Base-by-base conservation (phyloP, 345 rosid genomes). In the Eucalyptus rudis region DNA sequence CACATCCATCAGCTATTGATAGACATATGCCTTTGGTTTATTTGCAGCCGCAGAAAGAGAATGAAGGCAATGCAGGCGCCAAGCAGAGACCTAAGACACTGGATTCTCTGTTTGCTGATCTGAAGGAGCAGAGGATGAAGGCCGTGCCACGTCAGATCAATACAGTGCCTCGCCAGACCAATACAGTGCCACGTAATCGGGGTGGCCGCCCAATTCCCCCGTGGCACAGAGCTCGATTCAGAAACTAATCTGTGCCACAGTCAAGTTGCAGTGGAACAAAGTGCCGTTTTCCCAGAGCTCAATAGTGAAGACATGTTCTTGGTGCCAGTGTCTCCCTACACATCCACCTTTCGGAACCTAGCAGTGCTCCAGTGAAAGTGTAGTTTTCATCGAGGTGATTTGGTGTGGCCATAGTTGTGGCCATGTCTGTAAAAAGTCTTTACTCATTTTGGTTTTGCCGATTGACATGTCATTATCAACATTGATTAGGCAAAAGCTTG, bases 41-140 rank as follows among this genome's bases (percentile, higher is more conserved):
- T 88, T 89, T 50, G 52, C 91, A 89, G 49, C 92, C 51, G 76
- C 91, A 91, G 66, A 89, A 76, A 43, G 84, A 76, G 80, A 92
- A 68, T 49, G 92, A 92, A 86, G 91, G 89, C 52, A 93, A 91
- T 89, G 90, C 87, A 51, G 92, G 89, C 50, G 86, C 91, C 33
- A 94, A 89, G 71, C 95, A 92, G 91, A 93, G 93, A 94, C 94
- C 97, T 64, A 93, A 95, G 79, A 97, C 99, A 6, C 91, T 97
- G 87, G 99, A 97, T 89, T 96, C 98, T 6, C 91, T 95, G 62
- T 96, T 96, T 93, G 98, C 99, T 20, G 93, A 92, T 92, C 92
- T 96, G 98, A 95, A 96, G 91, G 96, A 96, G 92, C 95, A 95
- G 94, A 93, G 99, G 88, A 92, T 92, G 96, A 94, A 71, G 92